phyloP scores from a whole-genome alignment of 2,329 filamentous ascomycete genomes.

The Arthrobotrys entomopaga region DNA sequence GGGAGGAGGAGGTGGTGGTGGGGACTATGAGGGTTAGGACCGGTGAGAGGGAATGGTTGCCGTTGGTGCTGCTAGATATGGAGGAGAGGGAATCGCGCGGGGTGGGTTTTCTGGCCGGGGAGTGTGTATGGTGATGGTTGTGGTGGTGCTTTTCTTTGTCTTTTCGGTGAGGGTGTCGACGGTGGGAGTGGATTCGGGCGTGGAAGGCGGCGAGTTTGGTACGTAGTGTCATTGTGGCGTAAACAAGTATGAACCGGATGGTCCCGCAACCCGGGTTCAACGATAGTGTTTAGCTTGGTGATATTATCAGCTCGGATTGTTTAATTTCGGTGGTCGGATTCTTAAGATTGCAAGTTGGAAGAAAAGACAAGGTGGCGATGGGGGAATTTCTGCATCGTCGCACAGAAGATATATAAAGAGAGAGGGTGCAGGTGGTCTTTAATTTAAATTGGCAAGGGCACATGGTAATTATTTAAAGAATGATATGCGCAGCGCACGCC shows the following conservation, averaged over 20 bases:
- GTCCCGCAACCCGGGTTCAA: not conserved
- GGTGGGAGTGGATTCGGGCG: slow-evolving; percentile 52
- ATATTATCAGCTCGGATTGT: not conserved
- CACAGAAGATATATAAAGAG: no score
- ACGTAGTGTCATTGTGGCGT: slow-evolving; percentile 28
- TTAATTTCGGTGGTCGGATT: not conserved
- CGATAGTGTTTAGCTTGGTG: not conserved
- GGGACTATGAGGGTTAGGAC: slow-evolving; percentile 68
- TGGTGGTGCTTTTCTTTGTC: slow-evolving; percentile 20
- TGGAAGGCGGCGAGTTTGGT: slow-evolving; percentile 47
- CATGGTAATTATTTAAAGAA: no score
- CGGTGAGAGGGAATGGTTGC: slow-evolving; percentile 22
- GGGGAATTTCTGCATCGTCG: not conserved
- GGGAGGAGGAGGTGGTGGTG: slow-evolving; percentile 83
- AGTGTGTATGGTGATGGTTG: not conserved
- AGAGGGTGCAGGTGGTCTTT: not conserved
- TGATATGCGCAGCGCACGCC: no score
- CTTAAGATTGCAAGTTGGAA: not conserved
- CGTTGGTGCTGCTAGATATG: slow-evolving; percentile 49
- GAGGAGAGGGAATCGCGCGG: slow-evolving; percentile 56
- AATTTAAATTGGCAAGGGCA: not conserved
- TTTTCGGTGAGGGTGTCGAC: slow-evolving; percentile 28
- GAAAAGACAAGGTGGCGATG: not conserved
- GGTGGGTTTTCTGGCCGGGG: slow-evolving; percentile 9
- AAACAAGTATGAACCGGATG: no score